Base-by-base conservation (phyloP, 2,329 filamentous ascomycete genomes). In the Lachnellula cervina region DNA sequence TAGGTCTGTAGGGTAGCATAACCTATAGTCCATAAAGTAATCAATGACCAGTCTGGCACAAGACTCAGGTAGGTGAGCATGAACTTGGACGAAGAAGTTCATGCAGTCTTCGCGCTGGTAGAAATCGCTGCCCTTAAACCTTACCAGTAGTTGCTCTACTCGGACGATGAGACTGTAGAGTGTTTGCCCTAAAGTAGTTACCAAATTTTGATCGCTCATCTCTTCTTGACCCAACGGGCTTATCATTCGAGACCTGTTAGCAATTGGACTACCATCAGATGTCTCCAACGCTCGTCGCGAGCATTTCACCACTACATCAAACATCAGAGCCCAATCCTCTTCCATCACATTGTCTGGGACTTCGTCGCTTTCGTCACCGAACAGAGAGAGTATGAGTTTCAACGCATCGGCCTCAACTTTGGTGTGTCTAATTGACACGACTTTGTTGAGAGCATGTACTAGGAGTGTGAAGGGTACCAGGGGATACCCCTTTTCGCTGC, bases 1-100 rank as follows among this genome's bases (percentile, higher is more conserved):
- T 47, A 78, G 71, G 62, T 89, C 86, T 0, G 87, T 88, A 2
- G 88, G 88, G 45, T 86, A 87, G 63, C 88, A 88, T 64, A 83
- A 85, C 46, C 86, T 78, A 60, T 87, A 86, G 52, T 88, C 82
- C 54, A 80, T 79, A 60, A 86, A 88, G 66, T 89, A 83, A 45
- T 83, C 79, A 44, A 90, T 77, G 23, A 90, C 79, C 11, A 86
- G 74, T 47, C 79, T 79, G 1, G 81, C 84, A 8, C 83, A 81
- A 4, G 80, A 79, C 65, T 90, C 84, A 5, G 84, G 83, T 8
- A 90, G 76, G 37, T 82, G 77, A 16, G 75, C 72, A 53, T 86
- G 80, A 16, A 89, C 78, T 23, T 78, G 75, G 32, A 82, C 76
- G 59, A 91, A 84, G 63, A 90, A 87, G 19, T 78, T 73, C 69